A percentile compares a stretch with the other conserved stretches of the same genome.
phyloP scores from a whole-genome alignment of 2,329 filamentous ascomycete genomes.

The Stagonosporopsis chrysanthemi region DNA sequence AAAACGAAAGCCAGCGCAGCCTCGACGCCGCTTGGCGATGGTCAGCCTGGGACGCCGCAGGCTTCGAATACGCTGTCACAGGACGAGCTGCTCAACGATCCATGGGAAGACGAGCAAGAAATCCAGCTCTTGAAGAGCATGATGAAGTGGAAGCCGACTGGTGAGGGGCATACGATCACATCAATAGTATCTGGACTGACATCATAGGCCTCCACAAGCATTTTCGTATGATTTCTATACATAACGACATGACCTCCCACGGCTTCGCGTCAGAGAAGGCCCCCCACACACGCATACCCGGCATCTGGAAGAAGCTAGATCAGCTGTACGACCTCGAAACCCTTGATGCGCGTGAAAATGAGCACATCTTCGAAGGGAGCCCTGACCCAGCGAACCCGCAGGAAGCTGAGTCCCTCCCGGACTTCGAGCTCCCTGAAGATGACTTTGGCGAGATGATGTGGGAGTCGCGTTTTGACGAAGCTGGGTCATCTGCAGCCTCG shows the following conservation, averaged over 20 bases:
- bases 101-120: constrained; percentile 96
- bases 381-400: constrained; percentile 59
- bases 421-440: constrained; percentile 55
- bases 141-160: constrained; percentile 95
- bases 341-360: constrained; percentile 81
- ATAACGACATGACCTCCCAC: constrained; percentile 48
- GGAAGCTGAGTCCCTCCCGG: constrained; percentile 41
- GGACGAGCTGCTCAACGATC: constrained; percentile 68
- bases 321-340: constrained; percentile 84
- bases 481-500: constrained; percentile 35
- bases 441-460: constrained; percentile 55
- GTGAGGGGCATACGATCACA: constrained; percentile 43
- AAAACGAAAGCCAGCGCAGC: constrained; percentile 66
- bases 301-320: constrained; percentile 88
- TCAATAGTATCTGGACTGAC: constrained; percentile 1
- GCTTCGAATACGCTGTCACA: constrained; percentile 56
- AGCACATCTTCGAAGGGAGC: constrained; percentile 62
- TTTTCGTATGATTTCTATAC: constrained; percentile 60
- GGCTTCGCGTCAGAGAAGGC: constrained; percentile 75
- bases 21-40: constrained; percentile 60
- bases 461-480: constrained; percentile 48
- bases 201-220: constrained; percentile 63
- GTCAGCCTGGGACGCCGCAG: constrained; percentile 52
- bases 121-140: constrained; percentile 91
- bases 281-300: constrained; percentile 84